Evolutionary conservation across 2,329 filamentous ascomycete genomes (phyloP), one percentile per base, ranked within the genome.

Genomic region (Fusarium guadeloupense): DNA sequence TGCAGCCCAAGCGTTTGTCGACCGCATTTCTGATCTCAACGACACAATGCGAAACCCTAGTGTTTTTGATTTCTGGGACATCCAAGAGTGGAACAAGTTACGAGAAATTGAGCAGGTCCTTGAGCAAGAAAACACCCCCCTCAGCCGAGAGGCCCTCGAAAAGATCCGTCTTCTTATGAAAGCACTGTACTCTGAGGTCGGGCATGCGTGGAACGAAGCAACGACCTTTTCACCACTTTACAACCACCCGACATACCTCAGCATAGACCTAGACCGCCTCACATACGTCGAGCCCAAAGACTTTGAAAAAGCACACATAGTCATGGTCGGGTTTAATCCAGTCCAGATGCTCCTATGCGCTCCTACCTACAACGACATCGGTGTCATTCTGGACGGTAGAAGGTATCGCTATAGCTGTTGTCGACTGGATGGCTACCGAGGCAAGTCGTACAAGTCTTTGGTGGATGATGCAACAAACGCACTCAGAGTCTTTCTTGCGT

Each of bases 1-100:
- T 67, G 85, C 85, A 8, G 82, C 83, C 19, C 79, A 80, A 21
- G 78, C 76, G 9, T 77, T 89, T 34, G 71, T 81, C 3, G 81
- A 82, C 9, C 77, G 84, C 8, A 74, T 86, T 3, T 50, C 66
- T 8, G 14, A 64, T 47, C 10, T 61, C 19, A 17, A 62, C 67
- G 4, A 54, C 73, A 40, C 71, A 17, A 71, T 81, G 21, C 68
- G 62, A 10, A 77, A 74, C 12, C 67, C 72, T 6, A 33, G 72
- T 7, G 62, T 77, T 13, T 73, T 78, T 34, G 68, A 74, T 20
- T 51, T 62, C 10, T 68, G 69, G 49, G 20, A 59, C 2, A 63
- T 76, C 4, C 40, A 53, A 1, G 72, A 79, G 52, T 81, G 78
- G 78, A 39, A 62, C 2, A 70, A 54, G 25, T 46, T 76, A 17